phyloP scores from a whole-genome alignment of 2,329 filamentous ascomycete genomes.

The Venturia carpophila region DNA sequence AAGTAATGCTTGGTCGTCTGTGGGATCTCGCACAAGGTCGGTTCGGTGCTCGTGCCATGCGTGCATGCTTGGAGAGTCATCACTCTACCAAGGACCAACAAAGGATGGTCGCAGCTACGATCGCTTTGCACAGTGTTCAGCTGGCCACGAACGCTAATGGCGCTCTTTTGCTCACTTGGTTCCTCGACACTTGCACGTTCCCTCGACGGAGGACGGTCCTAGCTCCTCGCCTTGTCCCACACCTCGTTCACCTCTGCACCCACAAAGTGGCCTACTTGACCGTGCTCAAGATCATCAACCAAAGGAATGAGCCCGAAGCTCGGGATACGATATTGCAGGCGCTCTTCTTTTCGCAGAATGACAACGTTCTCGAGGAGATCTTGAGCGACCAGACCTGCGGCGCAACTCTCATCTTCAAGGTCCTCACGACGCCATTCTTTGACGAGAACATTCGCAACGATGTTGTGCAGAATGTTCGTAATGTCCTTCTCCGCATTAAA shows the following conservation, averaged over 20 bases:
- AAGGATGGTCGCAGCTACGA: constrained; percentile 84
- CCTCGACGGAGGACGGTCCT: constrained; percentile 83
- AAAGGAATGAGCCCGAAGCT: constrained; percentile 88
- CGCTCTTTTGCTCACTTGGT: constrained; percentile 89
- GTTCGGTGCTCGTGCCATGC: constrained; percentile 92
- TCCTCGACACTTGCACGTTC: constrained; percentile 96
- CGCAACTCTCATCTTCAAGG: constrained; percentile 96
- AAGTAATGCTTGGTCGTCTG: constrained; percentile 88
- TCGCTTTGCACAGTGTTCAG: constrained; percentile 94
- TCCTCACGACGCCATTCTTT: constrained; percentile 93
- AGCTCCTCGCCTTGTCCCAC: constrained; percentile 83
- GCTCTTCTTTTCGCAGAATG: constrained; percentile 83
- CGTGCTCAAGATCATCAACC: constrained; percentile 96
- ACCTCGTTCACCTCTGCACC: constrained; percentile 90
- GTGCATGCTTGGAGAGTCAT: constrained; percentile 92
- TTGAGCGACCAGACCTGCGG: constrained; percentile 86
- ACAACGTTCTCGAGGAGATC: constrained; percentile 82
- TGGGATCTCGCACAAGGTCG: constrained; percentile 91
- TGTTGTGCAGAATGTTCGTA: constrained; percentile 86
- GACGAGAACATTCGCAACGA: constrained; percentile 83
- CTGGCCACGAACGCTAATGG: constrained; percentile 95
- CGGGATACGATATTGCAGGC: constrained; percentile 83
- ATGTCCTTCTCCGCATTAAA: constrained; percentile 80
- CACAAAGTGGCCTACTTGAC: constrained; percentile 98
- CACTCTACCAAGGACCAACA: constrained; percentile 93